Percentiles rank a stretch among this genome's conserved stretches.
These are phyloP conservation scores for Pseudogymnoascus sp. DNA, from an alignment of 2,329 filamentous ascomycete genomes.

Conservation along the genomic window DNA sequence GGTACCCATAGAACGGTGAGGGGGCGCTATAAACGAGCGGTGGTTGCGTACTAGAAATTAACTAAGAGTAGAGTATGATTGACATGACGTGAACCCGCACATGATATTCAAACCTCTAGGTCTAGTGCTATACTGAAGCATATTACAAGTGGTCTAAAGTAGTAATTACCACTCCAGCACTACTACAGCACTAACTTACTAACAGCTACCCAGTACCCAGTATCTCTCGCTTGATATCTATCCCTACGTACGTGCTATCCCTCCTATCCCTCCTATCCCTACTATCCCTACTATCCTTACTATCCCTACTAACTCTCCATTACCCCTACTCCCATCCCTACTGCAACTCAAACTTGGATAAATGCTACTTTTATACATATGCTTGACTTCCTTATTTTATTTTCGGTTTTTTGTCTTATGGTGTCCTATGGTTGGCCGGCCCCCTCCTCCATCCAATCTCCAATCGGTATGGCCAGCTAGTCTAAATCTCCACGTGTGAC, in stretches of 20 bases:
- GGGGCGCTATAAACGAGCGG: background rate
- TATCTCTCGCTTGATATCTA: background rate
- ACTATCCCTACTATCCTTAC: background rate
- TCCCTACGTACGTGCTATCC: background rate
- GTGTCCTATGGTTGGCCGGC: background rate
- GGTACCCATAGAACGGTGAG: background rate
- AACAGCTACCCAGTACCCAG: background rate
- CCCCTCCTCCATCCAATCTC: background rate
- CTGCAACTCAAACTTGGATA: background rate
- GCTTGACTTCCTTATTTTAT: background rate
- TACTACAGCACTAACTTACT: too few species aligned
- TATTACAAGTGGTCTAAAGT: background rate
- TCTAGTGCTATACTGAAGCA: background rate
- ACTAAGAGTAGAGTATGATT: background rate
- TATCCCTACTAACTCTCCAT: background rate
- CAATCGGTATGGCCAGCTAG: background rate
- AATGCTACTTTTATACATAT: background rate
- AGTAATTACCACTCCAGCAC: too few species aligned
- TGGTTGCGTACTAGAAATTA: background rate
- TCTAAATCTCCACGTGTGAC: background rate
- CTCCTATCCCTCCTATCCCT: background rate
- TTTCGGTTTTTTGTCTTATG: background rate
- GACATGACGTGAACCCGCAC: constrained; percentile 6
- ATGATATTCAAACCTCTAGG: background rate
- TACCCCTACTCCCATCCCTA: background rate